A percentile compares a stretch with the other conserved stretches of the same genome.
phyloP scores from a whole-genome alignment of 2,329 filamentous ascomycete genomes.

The Curvularia hawaiiensis region DNA sequence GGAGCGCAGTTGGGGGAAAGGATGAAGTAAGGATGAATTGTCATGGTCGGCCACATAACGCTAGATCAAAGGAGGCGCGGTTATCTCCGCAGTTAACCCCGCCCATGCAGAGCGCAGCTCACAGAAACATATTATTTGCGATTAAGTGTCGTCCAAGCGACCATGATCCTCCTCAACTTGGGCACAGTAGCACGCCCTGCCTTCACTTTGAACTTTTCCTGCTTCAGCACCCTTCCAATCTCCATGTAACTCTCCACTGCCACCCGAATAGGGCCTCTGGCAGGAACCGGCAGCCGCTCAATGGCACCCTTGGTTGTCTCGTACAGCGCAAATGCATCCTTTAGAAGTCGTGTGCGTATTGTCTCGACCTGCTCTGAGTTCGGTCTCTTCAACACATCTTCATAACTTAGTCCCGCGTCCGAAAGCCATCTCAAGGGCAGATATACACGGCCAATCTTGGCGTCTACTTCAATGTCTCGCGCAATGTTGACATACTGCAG shows the following conservation, averaged over 20 bases:
- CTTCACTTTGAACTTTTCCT: constrained; percentile 52
- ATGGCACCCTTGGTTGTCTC: constrained; percentile 61
- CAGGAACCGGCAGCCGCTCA: constrained; percentile 64
- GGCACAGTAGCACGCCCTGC: constrained; percentile 55
- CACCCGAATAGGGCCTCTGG: constrained; percentile 67
- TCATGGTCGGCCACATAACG: neutral
- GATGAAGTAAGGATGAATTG: neutral
- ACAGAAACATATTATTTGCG: constrained; percentile 9
- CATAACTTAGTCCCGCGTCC: constrained; percentile 59
- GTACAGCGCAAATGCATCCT: constrained; percentile 67
- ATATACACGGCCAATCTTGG: constrained; percentile 69
- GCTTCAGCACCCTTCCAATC: constrained; percentile 67
- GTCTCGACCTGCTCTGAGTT: constrained; percentile 53
- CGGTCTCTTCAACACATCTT: constrained; percentile 61
- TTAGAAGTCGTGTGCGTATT: constrained; percentile 61
- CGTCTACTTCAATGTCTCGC: constrained; percentile 72
- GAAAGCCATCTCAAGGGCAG: constrained; percentile 68
- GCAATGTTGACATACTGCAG: constrained; percentile 81
- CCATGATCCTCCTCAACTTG: constrained; percentile 55
- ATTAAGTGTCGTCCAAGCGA: constrained; percentile 63
- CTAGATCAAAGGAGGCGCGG: constrained; percentile 1
- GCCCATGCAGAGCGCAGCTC: neutral
- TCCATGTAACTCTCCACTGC: constrained; percentile 79
- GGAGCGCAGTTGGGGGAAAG: constrained; percentile 1
- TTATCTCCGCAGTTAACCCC: constrained; percentile 8